These are phyloP conservation scores for Beta macrorhiza DNA, from an alignment of 179 eudicot genomes.

Conservation along the genomic window DNA sequence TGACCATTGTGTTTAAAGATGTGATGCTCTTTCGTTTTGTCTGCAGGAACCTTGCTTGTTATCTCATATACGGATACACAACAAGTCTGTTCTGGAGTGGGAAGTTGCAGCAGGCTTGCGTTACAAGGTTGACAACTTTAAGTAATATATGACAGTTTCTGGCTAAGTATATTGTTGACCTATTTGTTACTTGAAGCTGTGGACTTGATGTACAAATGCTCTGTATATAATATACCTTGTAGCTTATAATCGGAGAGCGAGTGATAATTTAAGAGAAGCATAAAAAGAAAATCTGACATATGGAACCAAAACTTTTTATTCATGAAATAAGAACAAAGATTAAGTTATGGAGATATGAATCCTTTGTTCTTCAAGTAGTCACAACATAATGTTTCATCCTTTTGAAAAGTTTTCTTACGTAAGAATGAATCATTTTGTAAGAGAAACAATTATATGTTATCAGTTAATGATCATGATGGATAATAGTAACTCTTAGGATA, in stretches of 20 bases:
- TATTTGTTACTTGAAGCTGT: not conserved
- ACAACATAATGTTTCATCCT: not conserved
- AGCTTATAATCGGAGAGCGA: not conserved
- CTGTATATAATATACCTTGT: not conserved
- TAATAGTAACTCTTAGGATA: not conserved
- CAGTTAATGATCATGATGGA: not conserved
- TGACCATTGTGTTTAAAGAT: not conserved
- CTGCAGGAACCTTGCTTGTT: conserved; percentile 78
- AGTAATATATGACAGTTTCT: conserved; percentile 10
- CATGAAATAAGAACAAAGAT: not conserved
- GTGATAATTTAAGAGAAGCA: not conserved
- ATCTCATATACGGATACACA: conserved; percentile 72
- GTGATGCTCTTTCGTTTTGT: conserved; percentile 3
- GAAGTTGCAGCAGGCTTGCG: conserved; percentile 79
- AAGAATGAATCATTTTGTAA: not conserved
- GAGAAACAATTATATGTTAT: not conserved
- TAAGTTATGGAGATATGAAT: not conserved
- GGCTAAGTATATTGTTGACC: not conserved
- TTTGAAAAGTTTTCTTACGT: not conserved
- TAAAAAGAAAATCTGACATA: not conserved
- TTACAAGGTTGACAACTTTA: conserved; percentile 56
- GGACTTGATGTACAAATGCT: not conserved
- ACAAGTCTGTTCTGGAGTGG: conserved; percentile 90
- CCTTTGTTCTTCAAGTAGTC: not conserved
- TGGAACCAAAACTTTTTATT: not conserved